Percentiles rank a stretch among this genome's conserved stretches.
These are phyloP conservation scores for Sphaerostilbella broomeana DNA, from an alignment of 2,329 filamentous ascomycete species.

Conservation along the genomic window DNA sequence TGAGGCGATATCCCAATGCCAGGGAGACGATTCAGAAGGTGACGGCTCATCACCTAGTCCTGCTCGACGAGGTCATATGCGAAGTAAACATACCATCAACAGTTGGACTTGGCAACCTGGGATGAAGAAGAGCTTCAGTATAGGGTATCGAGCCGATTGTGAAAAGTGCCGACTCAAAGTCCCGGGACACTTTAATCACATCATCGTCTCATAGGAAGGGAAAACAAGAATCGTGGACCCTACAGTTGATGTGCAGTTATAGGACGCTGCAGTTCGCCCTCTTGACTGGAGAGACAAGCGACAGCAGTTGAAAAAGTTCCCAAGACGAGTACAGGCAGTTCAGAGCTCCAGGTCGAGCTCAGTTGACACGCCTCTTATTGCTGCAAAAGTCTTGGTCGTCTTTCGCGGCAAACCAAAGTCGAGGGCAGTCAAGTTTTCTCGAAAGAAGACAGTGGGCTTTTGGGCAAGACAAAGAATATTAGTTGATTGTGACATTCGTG, in stretches of 20 bases:
- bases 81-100: constrained; percentile 54
- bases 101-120: constrained; percentile 55
- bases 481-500: constrained; percentile 8
- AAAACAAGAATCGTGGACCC: constrained; percentile 22
- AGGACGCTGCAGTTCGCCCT: constrained; percentile 23
- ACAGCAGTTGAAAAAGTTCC: constrained; percentile 7
- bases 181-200: constrained; percentile 75
- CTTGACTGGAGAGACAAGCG: constrained; percentile 17
- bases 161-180: constrained; percentile 70
- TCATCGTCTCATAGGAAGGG: constrained; percentile 54
- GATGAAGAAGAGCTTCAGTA: constrained; percentile 66
- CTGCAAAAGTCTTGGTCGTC: too few relatives aligned
- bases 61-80: constrained; percentile 48
- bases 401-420: neutral
- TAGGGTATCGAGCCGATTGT: constrained; percentile 72
- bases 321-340: neutral
- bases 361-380: too few relatives aligned
- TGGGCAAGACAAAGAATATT: constrained; percentile 5
- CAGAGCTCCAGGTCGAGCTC: too few relatives aligned
- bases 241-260: constrained; percentile 17
- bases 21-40: constrained; percentile 24
- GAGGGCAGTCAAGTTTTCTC: neutral
- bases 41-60: constrained; percentile 41
- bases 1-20: constrained; percentile 22
- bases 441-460: too few relatives aligned